Evolutionary conservation across 495 filamentous ascomycete genomes (phyloP), one percentile per base, ranked within the genome.

Genomic region (Penicillium parvum): DNA sequence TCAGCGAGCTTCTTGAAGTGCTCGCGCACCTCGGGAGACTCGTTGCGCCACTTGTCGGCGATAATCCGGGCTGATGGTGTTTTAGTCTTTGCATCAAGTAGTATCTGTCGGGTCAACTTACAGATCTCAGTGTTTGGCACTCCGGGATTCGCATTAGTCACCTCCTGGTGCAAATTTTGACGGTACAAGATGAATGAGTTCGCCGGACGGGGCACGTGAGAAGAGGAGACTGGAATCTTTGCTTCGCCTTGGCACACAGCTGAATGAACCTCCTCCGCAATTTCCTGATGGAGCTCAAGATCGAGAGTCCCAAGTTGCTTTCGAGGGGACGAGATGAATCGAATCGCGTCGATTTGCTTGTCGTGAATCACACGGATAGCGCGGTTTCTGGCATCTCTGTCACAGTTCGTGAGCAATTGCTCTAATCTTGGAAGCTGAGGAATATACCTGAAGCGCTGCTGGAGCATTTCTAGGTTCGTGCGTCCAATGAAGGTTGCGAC

Each of bases 141-240:
- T 8, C 55, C 54, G 15, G 69, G 71, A 22, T 73, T 56, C 15
- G 51, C 40, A n/a, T 43, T 57, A 33, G 64, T 66, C 23, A 69
- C 37, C 9, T 28, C 26, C 5, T 57, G 50, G 41, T 73, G 69
- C 29, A 68, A 49, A 29, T 63, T 44, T 38, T 71, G 58, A 10
- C 73, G 66, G 37, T 69, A 76, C 25, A 74, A 47, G 37, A 74
- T 74, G 36, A 65, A 74, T 2, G 59, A 59, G 50, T 76, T 76
- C 6, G 58, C 57, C 12, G 72, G 71, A 5, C 64, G 63, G 37
- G 69, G 69, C 23, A 72, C 45, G 9, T 12, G 28, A 32, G 7
- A 12, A 32, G 28, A 14, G 4, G n/a, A 6, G 4, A 8, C 6
- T 4, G 25, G 4, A 21, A 32, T n/a, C 32, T 17, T 14, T 20